These are phyloP conservation scores for Papiliotrema nemorosa DNA, from an alignment of 1,284 basidiomycete species.

Conservation along the genomic window DNA sequence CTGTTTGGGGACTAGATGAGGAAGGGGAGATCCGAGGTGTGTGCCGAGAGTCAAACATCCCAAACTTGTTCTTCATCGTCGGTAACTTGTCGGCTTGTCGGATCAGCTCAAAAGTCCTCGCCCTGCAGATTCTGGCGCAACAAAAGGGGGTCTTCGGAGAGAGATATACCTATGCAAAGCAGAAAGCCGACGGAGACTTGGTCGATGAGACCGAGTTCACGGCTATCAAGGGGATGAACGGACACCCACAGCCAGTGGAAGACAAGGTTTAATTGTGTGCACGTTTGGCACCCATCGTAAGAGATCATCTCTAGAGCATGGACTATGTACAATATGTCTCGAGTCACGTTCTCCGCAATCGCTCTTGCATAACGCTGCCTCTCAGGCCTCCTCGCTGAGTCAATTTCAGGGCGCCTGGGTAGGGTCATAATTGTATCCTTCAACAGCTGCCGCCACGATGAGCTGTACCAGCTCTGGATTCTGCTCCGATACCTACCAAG, in stretches of 20 bases:
- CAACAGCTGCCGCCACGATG: not conserved
- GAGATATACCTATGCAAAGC: constrained; percentile 46
- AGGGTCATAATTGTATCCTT: not conserved
- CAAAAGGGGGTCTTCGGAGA: constrained; percentile 56
- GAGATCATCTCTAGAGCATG: too few species aligned
- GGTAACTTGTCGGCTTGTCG: constrained; percentile 58
- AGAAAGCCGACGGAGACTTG: constrained; percentile 25
- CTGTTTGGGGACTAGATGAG: constrained; percentile 58
- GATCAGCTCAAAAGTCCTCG: constrained; percentile 59
- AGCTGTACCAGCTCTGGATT: not conserved
- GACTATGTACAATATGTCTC: too few species aligned
- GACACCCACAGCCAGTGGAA: constrained; percentile 9
- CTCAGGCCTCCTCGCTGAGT: too few species aligned
- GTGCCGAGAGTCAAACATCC: constrained; percentile 56
- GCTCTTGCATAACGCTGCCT: too few species aligned
- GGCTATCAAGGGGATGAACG: constrained; percentile 21
- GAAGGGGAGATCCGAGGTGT: constrained; percentile 59
- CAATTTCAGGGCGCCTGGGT: too few species aligned
- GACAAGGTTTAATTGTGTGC: constrained; percentile 2
- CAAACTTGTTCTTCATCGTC: constrained; percentile 31
- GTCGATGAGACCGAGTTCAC: constrained; percentile 21
- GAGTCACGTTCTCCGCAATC: too few species aligned
- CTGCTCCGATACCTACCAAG: not conserved
- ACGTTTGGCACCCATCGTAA: too few species aligned
- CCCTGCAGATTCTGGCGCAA: constrained; percentile 62